A percentile compares a stretch with the other conserved stretches of the same genome.
These are phyloP conservation scores for Neospermospora avenae DNA, from an alignment of 2,329 filamentous ascomycete genomes.

Conservation along the genomic window DNA sequence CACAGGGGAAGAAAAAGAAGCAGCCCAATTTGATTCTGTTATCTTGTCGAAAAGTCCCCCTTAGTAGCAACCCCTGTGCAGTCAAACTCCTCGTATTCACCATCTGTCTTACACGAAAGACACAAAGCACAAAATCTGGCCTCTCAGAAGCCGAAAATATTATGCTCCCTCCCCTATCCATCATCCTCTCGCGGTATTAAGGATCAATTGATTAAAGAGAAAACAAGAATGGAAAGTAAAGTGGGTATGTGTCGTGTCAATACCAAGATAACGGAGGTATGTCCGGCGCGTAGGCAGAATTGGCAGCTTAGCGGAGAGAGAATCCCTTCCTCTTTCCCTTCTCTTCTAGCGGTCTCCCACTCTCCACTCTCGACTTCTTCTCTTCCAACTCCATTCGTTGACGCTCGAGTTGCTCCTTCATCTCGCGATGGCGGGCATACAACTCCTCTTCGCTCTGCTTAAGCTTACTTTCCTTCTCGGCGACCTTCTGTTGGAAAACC, in stretches of 20 bases:
- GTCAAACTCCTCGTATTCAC: conserved; percentile 29
- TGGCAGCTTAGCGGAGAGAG: conserved; percentile 78
- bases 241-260: conserved; percentile 28
- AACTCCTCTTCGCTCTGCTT: conserved; percentile 99
- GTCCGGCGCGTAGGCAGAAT: conserved; percentile 18
- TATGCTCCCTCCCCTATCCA: conserved; percentile 23
- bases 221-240: conserved; percentile 34
- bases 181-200: conserved; percentile 32
- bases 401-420: conserved; percentile 98
- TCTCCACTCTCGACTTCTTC: conserved; percentile 96
- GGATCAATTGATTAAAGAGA: conserved; percentile 36
- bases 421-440: conserved; percentile 96
- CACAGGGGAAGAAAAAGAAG: conserved; percentile 16
- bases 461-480: conserved; percentile 98
- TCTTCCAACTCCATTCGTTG: conserved; percentile 95
- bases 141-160: conserved; percentile 33
- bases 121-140: conserved; percentile 25
- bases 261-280: conserved; percentile 24
- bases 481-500: conserved; percentile 99
- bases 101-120: conserved; percentile 18
- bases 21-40: conserved; percentile 27
- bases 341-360: conserved; percentile 92
- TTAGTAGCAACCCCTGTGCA: conserved; percentile 10
- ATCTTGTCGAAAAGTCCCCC: conserved; percentile 2
- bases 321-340: conserved; percentile 99